Conservation (phyloP, 345 rosid species). For the Moricandia arvensis region DNA sequence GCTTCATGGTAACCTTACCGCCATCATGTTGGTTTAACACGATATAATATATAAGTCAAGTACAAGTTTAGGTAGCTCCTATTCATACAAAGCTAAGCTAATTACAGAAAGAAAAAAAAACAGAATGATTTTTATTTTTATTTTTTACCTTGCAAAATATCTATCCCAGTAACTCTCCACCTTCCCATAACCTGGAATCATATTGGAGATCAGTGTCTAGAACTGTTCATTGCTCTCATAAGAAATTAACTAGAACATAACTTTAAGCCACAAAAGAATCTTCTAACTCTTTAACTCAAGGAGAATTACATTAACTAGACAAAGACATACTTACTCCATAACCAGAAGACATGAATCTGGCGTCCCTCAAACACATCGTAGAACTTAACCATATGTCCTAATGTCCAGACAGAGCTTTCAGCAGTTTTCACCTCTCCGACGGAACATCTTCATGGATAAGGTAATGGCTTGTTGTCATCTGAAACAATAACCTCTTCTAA, state of each 20-base stretch:
- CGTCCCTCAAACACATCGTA: slow-evolving; percentile 88
- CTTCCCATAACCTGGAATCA: slow-evolving; percentile 82
- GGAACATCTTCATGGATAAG: slow-evolving; percentile 88
- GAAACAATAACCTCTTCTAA: slow-evolving; percentile 36
- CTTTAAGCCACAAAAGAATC: neutral
- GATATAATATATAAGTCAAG: neutral
- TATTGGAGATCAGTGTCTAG: neutral
- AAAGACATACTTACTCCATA: slow-evolving; percentile 76
- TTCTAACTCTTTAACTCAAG: neutral
- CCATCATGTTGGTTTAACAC: slow-evolving; percentile 82
- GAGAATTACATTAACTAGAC: neutral
- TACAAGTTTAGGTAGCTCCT: neutral
- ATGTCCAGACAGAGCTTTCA: slow-evolving; percentile 81
- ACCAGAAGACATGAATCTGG: slow-evolving; percentile 71
- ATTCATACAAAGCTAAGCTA: neutral
- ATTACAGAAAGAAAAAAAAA: neutral
- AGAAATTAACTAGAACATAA: neutral
- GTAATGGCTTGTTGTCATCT: slow-evolving; percentile 98
- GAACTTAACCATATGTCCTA: slow-evolving; percentile 72
- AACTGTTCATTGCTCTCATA: neutral
- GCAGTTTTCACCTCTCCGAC: slow-evolving; percentile 86
- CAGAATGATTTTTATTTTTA: too few species aligned
- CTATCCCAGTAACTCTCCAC: slow-evolving; percentile 93
- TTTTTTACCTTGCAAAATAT: slow-evolving; percentile 73
- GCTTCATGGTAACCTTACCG: slow-evolving; percentile 87